Percentiles rank a stretch among this genome's conserved stretches.
Conservation (phyloP, 1,284 basidiomycete species). For the Cryptococcus amylolentus region DNA sequence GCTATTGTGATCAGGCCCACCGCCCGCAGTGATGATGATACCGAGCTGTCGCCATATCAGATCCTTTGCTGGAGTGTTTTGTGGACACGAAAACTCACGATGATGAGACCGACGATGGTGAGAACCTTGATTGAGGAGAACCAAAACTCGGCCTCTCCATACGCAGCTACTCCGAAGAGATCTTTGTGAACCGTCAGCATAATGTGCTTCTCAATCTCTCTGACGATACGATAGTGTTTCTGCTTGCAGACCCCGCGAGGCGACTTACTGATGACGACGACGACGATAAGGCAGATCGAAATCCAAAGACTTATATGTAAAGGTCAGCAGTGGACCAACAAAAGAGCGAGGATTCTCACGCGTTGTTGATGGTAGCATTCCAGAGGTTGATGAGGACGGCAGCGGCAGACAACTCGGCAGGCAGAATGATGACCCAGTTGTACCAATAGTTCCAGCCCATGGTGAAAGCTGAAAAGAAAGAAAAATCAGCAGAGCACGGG, state of each 20-base stretch:
- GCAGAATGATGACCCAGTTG: conserved; percentile 63
- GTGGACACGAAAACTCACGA: not conserved
- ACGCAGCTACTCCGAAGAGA: conserved; percentile 29
- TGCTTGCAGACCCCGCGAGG: conserved; percentile 57
- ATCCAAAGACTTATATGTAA: conserved; percentile 59
- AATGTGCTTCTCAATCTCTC: no score
- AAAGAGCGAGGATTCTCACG: conserved; percentile 20
- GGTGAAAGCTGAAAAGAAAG: conserved; percentile 57
- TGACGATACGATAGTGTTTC: no score
- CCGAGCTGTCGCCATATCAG: conserved; percentile 51
- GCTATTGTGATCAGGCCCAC: conserved; percentile 42
- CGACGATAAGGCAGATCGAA: conserved; percentile 65
- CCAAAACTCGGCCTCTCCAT: conserved; percentile 46
- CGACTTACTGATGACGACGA: conserved; percentile 69
- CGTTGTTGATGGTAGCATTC: conserved; percentile 59
- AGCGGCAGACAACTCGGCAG: conserved; percentile 72
- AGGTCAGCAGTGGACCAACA: no score
- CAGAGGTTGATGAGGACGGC: conserved; percentile 75
- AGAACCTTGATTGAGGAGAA: conserved; percentile 70
- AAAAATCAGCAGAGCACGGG: not conserved
- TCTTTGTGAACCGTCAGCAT: conserved; percentile 47
- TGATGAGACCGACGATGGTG: conserved; percentile 57
- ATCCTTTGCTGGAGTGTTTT: no score
- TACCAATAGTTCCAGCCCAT: conserved; percentile 82
- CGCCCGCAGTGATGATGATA: conserved; percentile 59